phyloP scores from a whole-genome alignment of 2,329 filamentous ascomycete species.

The Fragosphaeria purpurea region DNA sequence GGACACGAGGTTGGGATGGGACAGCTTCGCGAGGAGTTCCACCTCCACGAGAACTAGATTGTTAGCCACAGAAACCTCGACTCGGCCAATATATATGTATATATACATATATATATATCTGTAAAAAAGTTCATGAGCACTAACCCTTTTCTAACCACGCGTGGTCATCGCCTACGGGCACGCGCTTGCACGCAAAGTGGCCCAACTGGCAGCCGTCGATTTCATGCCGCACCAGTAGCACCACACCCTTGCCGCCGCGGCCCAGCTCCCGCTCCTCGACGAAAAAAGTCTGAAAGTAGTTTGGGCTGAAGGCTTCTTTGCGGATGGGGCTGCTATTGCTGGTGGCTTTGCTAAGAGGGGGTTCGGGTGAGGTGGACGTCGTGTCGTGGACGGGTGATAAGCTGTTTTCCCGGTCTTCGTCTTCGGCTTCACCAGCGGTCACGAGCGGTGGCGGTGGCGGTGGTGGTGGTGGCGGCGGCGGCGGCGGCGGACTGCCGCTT shows the following conservation, averaged over 20 bases:
- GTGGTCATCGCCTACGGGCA: constrained; percentile 91
- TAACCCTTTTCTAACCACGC: constrained; percentile 78
- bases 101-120: no score
- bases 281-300: constrained; percentile 91
- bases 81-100: no score
- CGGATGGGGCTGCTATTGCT: constrained; percentile 57
- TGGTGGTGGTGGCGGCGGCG: background rate
- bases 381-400: constrained; percentile 46
- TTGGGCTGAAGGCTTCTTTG: constrained; percentile 75
- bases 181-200: constrained; percentile 91
- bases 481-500: background rate
- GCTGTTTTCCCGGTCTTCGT: constrained; percentile 11
- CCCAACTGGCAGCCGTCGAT: constrained; percentile 83
- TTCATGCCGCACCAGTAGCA: constrained; percentile 84
- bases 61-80: background rate
- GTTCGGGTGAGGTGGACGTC: constrained; percentile 17
- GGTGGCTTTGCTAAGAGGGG: background rate
- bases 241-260: constrained; percentile 86
- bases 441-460: background rate
- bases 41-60: constrained; percentile 69
- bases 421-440: constrained; percentile 16
- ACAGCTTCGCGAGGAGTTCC: constrained; percentile 80
- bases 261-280: constrained; percentile 80
- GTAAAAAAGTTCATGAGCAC: background rate
- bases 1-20: constrained; percentile 89